Base-by-base conservation (phyloP, 805 yeast species). In the Blastobotrys attinorum region DNA sequence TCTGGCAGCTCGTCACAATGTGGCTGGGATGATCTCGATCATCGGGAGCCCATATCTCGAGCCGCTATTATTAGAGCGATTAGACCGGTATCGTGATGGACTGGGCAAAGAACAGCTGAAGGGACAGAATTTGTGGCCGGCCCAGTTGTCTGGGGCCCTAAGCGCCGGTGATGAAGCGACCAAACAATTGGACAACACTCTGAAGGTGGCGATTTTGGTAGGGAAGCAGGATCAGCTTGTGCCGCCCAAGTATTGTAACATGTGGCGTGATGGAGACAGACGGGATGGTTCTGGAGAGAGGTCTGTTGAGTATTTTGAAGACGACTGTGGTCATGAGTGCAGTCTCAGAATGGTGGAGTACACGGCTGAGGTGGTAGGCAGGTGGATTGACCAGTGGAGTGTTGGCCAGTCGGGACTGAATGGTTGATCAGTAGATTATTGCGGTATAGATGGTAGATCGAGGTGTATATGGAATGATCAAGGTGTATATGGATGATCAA, bases 1-100 rank as follows among this genome's bases (percentile, higher is more conserved):
- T 71, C 50, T 67, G 60, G 29, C 29, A 25, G 11, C 29, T 25
- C 29, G 29, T 7, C 29, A 25, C 7, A 25, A 25, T 11, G 10
- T 25, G 7, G 57, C 76, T 66, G 17, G 53, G 8, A 21, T 39
- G 31, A 23, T 48, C 11, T 17, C 36, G 7, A 32, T 32, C 15
- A 63, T 78, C 38, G 80, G 80, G 2, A 65, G 73, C 44, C 66
- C 71, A 6, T 71, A 71, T 45, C 57, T 77, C 46, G 59, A 73
- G 8, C 56, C 69, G 6, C 59, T 78, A 50, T 57, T 77, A 52
- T 46, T 67, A 44, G 66, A 64, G 46, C 61, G 52, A n/a, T 17
- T 32, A 13, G 10, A 32, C 20, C 16, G 21, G 15, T 22, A 39
- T 22, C 15, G 37, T 11, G 36, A 32, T 4, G 18, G 10, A 10